Evolutionary conservation across 1,284 basidiomycete genomes (phyloP).

Genomic region (Leccinum pachyderme): DNA sequence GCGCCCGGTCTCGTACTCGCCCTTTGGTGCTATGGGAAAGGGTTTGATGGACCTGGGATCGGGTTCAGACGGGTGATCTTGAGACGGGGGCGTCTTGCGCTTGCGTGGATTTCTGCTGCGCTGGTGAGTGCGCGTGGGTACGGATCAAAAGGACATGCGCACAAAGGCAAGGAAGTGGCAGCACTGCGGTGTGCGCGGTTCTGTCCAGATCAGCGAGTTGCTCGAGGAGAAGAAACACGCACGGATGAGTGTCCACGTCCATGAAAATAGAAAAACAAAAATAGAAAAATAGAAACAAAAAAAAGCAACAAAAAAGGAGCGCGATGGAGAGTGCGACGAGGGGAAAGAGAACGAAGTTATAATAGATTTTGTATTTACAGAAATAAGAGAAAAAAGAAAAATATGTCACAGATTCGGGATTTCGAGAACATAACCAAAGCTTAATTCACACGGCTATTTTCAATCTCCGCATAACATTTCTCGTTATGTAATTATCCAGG

Average conservation of each 20-base stretch:
- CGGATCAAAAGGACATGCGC: constrained; percentile 22
- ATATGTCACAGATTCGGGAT: constrained; percentile 41
- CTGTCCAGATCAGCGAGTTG: constrained; percentile 18
- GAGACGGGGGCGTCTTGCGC: constrained; percentile 39
- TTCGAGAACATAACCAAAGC: constrained; percentile 40
- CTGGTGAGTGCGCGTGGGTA: constrained; percentile 15
- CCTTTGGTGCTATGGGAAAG: constrained; percentile 30
- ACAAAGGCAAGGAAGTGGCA: constrained; percentile 17
- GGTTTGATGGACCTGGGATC: constrained; percentile 15
- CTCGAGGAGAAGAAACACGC: constrained; percentile 11
- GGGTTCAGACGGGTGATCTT: constrained; percentile 21
- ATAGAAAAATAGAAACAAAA: constrained; percentile 1
- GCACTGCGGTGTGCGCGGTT: constrained; percentile 13
- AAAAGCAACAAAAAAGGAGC: neutral
- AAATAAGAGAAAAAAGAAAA: constrained; percentile 41
- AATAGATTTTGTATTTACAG: constrained; percentile 38
- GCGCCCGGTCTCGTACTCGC: constrained; percentile 56
- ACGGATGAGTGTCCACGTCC: constrained; percentile 21
- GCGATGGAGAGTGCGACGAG: constrained; percentile 11
- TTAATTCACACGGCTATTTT: constrained; percentile 34
- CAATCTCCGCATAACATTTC: constrained; percentile 35
- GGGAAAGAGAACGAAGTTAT: constrained; percentile 21
- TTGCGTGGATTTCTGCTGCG: constrained; percentile 37
- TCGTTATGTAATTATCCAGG: constrained; percentile 31
- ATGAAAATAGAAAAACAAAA: constrained; percentile 11